Base-by-base conservation (phyloP, 169 alveolate species). In the Plasmodium gonderi region DNA sequence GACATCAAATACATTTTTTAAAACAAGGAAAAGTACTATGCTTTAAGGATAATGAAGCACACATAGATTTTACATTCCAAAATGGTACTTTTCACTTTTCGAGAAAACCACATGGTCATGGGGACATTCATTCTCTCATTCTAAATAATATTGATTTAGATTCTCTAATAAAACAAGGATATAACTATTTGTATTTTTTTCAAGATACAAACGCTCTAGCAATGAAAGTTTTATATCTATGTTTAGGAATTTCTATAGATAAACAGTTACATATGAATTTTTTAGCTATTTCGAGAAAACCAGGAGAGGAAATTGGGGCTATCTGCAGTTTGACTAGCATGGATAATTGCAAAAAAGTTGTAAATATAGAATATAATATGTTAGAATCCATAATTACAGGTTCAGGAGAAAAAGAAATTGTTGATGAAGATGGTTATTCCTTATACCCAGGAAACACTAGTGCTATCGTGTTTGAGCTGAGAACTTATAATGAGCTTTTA, bases 81-180 rank as follows among this genome's bases (percentile, higher is more conserved):
- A 85, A 85, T 74, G 96, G 96, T 65, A 79, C 83, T 17, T 95
- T 96, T 77, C 20, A 80, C 26, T 87, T 97, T 44, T 96, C 96
- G 29, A 97, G 98, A 5, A 98, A 98, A 79, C 99, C 99, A 20
- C 99, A 98, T 95, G 99, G 98, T 0, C 98, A 98, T 95, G 99
- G 99, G 1, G 99, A 98, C 90, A 97, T 98, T 31, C 99, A 97
- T 87, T 94, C 98, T 64, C 94, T 98, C 20, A 89, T 98, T n/a
- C 94, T 93, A 76, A 95, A 93, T 60, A 69, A 96, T 72, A 96
- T 97, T 29, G 85, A 96, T 11, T 95, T 96, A 12, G 90, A 96
- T 26, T 91, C 96, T 67, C 96, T 98, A 96, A 72, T 94, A 1
- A 49, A 94, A 38, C 78, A 80, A 68, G 98, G 98, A 26, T 97